Conservation (phyloP, 2,329 filamentous ascomycete genomes). For the Aspergillus phoenicis region DNA sequence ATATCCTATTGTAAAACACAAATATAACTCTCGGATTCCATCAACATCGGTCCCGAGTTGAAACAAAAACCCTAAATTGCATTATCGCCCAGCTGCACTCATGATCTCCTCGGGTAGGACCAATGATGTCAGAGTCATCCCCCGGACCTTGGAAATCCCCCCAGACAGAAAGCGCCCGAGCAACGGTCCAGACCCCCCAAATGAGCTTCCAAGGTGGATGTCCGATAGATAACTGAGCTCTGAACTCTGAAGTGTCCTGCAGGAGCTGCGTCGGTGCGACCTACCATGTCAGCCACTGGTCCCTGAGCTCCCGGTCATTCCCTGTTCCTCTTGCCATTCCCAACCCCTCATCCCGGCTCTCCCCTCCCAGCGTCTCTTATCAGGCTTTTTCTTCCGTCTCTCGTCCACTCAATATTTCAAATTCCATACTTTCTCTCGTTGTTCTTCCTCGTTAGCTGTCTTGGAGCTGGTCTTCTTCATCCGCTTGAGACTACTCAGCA, state of each 20-base stretch:
- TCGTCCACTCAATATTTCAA: background rate
- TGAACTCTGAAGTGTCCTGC: slow-evolving; percentile 17
- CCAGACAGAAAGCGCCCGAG: slow-evolving; percentile 18
- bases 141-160: slow-evolving; percentile 17
- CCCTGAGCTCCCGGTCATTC: slow-evolving; percentile 8
- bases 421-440: too few species aligned
- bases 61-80: background rate
- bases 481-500: background rate
- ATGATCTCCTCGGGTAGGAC: background rate
- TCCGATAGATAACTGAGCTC: slow-evolving; percentile 12
- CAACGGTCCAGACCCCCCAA: slow-evolving; percentile 17
- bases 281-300: background rate
- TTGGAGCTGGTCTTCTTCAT: background rate
- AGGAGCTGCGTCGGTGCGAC: background rate
- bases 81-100: background rate
- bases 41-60: background rate
- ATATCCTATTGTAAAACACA: too few species aligned
- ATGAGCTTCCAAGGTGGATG: background rate
- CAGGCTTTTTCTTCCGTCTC: background rate
- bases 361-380: background rate
- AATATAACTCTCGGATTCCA: too few species aligned
- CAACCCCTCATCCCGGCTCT: background rate
- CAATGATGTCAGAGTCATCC: slow-evolving; percentile 9
- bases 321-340: slow-evolving; percentile 3
- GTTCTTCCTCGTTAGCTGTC: background rate